Conservation (phyloP, 2,329 filamentous ascomycete genomes). For the Fusarium sp. region DNA sequence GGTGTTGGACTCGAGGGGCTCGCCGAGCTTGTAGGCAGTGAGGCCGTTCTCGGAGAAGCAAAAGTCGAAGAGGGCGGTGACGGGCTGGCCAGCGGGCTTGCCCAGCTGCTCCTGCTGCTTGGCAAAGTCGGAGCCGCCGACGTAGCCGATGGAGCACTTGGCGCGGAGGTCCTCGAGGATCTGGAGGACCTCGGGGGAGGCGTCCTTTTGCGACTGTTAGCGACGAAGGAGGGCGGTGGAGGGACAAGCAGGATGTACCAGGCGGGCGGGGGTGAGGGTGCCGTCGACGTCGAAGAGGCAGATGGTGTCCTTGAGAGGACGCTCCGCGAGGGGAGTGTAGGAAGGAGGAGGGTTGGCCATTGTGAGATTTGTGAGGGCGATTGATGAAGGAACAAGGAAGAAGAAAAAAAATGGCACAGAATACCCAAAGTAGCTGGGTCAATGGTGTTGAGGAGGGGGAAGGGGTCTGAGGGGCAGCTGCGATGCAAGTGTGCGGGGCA, state of each 20-base stretch:
- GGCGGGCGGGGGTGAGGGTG: conserved; percentile 86
- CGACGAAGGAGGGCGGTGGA: not conserved
- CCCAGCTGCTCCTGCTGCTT: conserved; percentile 99
- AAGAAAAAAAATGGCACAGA: not conserved
- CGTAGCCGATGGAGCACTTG: conserved; percentile 90
- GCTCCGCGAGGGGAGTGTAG: conserved; percentile 82
- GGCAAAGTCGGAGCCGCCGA: conserved; percentile 89
- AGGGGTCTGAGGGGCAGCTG: conserved; percentile 25
- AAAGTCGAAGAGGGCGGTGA: conserved; percentile 93
- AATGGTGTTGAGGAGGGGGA: conserved; percentile 32
- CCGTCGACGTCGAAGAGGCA: conserved; percentile 96
- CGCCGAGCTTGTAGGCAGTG: conserved; percentile 86
- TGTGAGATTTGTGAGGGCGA: conserved; percentile 24
- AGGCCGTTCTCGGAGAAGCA: conserved; percentile 98
- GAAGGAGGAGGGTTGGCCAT: conserved; percentile 57
- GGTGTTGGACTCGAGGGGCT: conserved; percentile 79
- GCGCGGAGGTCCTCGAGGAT: conserved; percentile 84
- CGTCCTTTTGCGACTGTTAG: conserved; percentile 60
- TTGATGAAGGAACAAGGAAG: conserved; percentile 10
- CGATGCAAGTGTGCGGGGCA: conserved; percentile 30
- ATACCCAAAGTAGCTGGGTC: conserved; percentile 21
- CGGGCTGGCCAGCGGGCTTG: conserved; percentile 68
- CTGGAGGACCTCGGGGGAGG: conserved; percentile 83
- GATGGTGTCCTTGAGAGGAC: conserved; percentile 92
- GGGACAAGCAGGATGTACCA: conserved; percentile 62